Evolutionary conservation across 345 rosid species (phyloP), one percentile per base, ranked within the genome.

Genomic region (Chamaenerion angustifolium): DNA sequence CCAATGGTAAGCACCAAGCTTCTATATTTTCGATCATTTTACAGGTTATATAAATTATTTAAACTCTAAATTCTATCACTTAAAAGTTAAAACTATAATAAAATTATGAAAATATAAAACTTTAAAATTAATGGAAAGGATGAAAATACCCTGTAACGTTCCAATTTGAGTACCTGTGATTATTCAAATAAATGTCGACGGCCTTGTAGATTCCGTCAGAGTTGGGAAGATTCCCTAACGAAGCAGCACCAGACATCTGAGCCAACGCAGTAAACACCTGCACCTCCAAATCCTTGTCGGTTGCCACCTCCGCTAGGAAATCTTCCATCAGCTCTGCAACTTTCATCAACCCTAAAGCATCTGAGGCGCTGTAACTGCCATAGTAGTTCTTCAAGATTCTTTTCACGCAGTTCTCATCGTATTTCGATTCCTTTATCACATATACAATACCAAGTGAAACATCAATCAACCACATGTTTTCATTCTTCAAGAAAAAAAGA

Each of bases 161-260:
- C 25, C 25, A 21, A 21, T 21, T 21, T 21, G 37, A 4, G 37
- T 31, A 63, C 43, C 59, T 56, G 56, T 83, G 94, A 54, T 63
- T 76, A 48, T 81, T 81, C 48, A 90, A 57, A 79, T 79, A 90
- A 31, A 66, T 59, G 62, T 90, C 82, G 2, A 86, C 64, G 0
- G 88, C 98, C 45, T 67, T 68, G 73, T 86, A 90, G 45, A 81
- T 64, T 54, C 88, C 88, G 59, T 89, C 81, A 0, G 74, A 76
- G 47, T 63, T 81, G 12, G 58, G 65, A 23, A 71, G 53, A 2
- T 64, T 55, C 12, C 76, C 92, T 6, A 59, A 41, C 5, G 85
- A 75, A 42, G 63, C 72, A 40, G 80, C 68, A 46, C 47, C 58
- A 8, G 85, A 68, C 68, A 72, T 71, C 56, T 86, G 79, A 0